These are phyloP conservation scores for Penicillium cosmopolitanum DNA, from an alignment of 495 filamentous ascomycete genomes.

Conservation along the genomic window DNA sequence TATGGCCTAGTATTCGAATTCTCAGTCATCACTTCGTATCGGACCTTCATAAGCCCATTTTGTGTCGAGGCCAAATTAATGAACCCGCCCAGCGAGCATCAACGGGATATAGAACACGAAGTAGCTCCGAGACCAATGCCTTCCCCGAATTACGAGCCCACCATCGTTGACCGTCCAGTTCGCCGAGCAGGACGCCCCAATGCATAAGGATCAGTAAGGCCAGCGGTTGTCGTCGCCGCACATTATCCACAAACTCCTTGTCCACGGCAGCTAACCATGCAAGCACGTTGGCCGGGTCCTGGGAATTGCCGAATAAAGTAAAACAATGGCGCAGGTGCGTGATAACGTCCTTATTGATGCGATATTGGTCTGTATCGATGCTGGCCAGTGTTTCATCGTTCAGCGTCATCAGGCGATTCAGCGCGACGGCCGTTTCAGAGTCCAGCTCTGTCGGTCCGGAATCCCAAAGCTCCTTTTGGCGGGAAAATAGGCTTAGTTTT, in stretches of 20 bases:
- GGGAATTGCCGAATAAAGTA: constrained; percentile 20
- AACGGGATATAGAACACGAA: constrained; percentile 21
- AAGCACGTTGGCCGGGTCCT: constrained; percentile 36
- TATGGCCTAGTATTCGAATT: neutral
- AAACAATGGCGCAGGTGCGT: constrained; percentile 35
- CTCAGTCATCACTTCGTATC: neutral
- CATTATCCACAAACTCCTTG: constrained; percentile 38
- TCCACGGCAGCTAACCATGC: constrained; percentile 42
- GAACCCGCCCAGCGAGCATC: constrained; percentile 31
- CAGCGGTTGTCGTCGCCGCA: constrained; percentile 37
- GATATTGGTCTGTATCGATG: constrained; percentile 30
- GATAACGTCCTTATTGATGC: constrained; percentile 37
- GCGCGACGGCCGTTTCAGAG: constrained; percentile 27
- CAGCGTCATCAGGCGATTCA: constrained; percentile 29
- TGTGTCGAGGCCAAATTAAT: constrained; percentile 37
- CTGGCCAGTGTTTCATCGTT: constrained; percentile 30
- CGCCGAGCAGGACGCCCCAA: constrained; percentile 40
- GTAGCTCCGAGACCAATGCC: constrained; percentile 36
- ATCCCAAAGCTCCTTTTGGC: constrained; percentile 25
- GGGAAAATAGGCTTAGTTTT: constrained; percentile 31
- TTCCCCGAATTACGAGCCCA: constrained; percentile 42
- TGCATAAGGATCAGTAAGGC: constrained; percentile 42
- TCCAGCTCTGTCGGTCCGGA: constrained; percentile 20
- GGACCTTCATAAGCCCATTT: constrained; percentile 31
- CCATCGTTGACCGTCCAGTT: constrained; percentile 41